phyloP scores from a whole-genome alignment of 805 yeast genomes.

The Teunomyces gatunensis region DNA sequence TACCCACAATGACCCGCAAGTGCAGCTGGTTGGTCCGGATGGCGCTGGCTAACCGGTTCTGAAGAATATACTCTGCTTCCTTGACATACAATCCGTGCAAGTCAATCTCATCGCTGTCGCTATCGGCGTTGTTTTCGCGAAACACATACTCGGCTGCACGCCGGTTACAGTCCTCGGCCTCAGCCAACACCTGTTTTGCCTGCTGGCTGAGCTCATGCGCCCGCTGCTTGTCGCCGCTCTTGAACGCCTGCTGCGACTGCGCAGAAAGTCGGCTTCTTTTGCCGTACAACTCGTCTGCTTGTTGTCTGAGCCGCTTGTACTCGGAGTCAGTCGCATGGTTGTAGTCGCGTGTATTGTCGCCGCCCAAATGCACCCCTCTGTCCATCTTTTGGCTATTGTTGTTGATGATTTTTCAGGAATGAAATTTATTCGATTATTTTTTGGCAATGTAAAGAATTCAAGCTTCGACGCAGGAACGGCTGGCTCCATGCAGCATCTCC shows the following conservation, averaged over 20 bases:
- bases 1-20: slow-evolving; percentile 85
- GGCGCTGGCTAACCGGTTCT: slow-evolving; percentile 68
- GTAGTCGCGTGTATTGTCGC: slow-evolving; percentile 48
- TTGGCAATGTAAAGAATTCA: background rate
- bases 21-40: slow-evolving; percentile 56
- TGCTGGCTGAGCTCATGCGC: slow-evolving; percentile 74
- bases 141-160: slow-evolving; percentile 91
- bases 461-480: slow-evolving; percentile 1
- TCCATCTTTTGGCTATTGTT: slow-evolving; percentile 10
- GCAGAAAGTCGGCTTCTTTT: slow-evolving; percentile 54
- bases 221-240: slow-evolving; percentile 64
- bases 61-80: slow-evolving; percentile 80
- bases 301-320: slow-evolving; percentile 59
- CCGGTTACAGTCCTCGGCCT: slow-evolving; percentile 68
- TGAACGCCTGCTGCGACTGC: slow-evolving; percentile 75
- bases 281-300: slow-evolving; percentile 66
- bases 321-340: slow-evolving; percentile 69
- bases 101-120: slow-evolving; percentile 84
- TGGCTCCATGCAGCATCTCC: background rate
- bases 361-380: slow-evolving; percentile 26
- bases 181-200: slow-evolving; percentile 55
- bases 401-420: background rate
- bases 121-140: slow-evolving; percentile 81
- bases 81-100: slow-evolving; percentile 87
- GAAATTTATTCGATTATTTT: background rate